phyloP scores from a whole-genome alignment of 768 basidiomycete genomes.

The Suillus ampliporus region DNA sequence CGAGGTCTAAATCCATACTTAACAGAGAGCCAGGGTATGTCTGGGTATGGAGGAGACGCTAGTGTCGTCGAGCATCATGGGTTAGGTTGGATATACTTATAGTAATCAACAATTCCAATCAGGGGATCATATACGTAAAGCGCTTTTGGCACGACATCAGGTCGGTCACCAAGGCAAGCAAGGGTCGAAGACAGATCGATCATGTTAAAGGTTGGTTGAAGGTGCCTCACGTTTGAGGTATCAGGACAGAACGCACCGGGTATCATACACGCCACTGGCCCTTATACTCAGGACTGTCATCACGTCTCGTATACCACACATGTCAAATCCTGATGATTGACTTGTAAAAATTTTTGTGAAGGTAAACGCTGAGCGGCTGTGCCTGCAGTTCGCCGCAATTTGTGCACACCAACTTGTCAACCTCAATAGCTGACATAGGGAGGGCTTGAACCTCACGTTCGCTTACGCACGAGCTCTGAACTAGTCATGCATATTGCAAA shows the following conservation, averaged over 20 bases:
- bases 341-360: not conserved
- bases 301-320: not conserved
- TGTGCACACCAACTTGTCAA: not conserved
- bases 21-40: not conserved
- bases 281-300: not conserved
- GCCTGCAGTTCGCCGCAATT: not conserved
- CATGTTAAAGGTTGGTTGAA: not conserved
- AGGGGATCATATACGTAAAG: not conserved
- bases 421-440: not conserved
- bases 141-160: not conserved
- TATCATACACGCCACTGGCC: not conserved
- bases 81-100: not conserved
- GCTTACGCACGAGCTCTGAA: not conserved
- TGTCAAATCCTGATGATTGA: not conserved
- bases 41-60: not conserved
- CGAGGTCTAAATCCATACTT: conserved; percentile 7
- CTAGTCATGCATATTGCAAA: not conserved
- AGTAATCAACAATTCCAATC: not conserved
- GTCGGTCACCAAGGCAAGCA: not conserved
- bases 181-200: not conserved
- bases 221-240: not conserved
- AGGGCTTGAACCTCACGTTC: not conserved
- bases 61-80: not conserved
- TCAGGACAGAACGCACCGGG: not conserved
- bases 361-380: not conserved